phyloP scores from a whole-genome alignment of 2,329 filamentous ascomycete genomes.

The Stromatinia cepivora region DNA sequence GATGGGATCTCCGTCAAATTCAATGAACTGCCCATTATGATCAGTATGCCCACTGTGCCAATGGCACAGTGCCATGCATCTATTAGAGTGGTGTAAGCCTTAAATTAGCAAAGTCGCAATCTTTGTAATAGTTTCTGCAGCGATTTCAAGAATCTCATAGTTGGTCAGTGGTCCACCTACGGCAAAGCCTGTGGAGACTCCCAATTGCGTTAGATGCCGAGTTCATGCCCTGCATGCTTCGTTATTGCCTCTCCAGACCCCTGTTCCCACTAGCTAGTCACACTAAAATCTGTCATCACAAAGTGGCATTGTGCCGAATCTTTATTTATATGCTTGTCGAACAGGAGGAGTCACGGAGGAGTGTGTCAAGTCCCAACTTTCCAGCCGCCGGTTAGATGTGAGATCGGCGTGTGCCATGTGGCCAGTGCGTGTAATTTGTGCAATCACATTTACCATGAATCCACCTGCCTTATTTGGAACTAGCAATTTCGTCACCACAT shows the following conservation, averaged over 20 bases:
- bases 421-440: conserved; percentile 1
- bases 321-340: background rate
- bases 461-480: background rate
- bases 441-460: background rate
- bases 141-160: background rate
- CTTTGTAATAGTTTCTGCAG: background rate
- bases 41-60: background rate
- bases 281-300: background rate
- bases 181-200: background rate
- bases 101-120: background rate
- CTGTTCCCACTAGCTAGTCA: background rate
- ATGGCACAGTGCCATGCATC: background rate
- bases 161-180: background rate
- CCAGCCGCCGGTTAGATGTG: background rate
- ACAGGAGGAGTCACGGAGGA: conserved; percentile 11
- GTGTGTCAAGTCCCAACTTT: background rate
- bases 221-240: background rate
- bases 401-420: conserved; percentile 8
- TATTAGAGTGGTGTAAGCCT: background rate
- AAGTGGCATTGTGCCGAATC: background rate
- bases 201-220: background rate
- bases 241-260: background rate
- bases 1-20: background rate
- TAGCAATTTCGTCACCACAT: background rate
- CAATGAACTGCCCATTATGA: background rate